Percentiles rank a stretch among this genome's conserved stretches.
Conservation (phyloP, 2,329 filamentous ascomycete genomes). For the Aspergillus piperis region DNA sequence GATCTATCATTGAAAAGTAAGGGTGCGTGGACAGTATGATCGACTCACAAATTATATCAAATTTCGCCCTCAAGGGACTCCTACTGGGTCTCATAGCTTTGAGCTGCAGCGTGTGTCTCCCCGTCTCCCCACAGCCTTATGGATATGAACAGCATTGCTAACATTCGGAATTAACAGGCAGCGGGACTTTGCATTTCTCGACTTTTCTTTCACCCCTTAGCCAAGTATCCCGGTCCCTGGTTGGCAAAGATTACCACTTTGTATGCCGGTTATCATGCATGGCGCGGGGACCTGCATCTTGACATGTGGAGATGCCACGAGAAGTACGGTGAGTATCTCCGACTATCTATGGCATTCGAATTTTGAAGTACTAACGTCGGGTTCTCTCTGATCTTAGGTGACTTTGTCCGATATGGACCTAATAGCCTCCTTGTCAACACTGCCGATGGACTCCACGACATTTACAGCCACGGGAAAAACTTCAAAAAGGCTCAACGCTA, state of each 20-base stretch:
- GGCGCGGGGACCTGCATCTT: slow-evolving; percentile 25
- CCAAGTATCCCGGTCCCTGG: background rate
- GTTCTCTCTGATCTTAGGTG: background rate
- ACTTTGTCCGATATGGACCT: slow-evolving; percentile 29
- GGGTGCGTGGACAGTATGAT: too few relatives aligned
- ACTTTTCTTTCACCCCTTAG: background rate
- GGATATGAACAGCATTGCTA: too few relatives aligned
- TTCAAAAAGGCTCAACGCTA: slow-evolving; percentile 54
- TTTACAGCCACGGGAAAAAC: slow-evolving; percentile 52
- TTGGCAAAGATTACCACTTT: background rate
- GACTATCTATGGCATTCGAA: background rate
- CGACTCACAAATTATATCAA: too few relatives aligned
- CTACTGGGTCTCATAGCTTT: too few relatives aligned
- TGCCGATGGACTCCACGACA: slow-evolving; percentile 25
- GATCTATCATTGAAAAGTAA: too few relatives aligned
- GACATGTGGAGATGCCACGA: slow-evolving; percentile 29
- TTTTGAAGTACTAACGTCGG: background rate
- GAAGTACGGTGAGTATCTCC: slow-evolving; percentile 29
- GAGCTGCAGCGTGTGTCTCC: too few relatives aligned
- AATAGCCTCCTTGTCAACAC: slow-evolving; percentile 25
- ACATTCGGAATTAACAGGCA: too few relatives aligned
- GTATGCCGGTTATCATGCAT: background rate
- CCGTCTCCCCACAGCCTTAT: too few relatives aligned
- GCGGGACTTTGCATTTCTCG: background rate
- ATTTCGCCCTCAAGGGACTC: too few relatives aligned